Evolutionary conservation across 2,329 filamentous ascomycete species (phyloP).

Genomic region (Pleoardoris graminearum): DNA sequence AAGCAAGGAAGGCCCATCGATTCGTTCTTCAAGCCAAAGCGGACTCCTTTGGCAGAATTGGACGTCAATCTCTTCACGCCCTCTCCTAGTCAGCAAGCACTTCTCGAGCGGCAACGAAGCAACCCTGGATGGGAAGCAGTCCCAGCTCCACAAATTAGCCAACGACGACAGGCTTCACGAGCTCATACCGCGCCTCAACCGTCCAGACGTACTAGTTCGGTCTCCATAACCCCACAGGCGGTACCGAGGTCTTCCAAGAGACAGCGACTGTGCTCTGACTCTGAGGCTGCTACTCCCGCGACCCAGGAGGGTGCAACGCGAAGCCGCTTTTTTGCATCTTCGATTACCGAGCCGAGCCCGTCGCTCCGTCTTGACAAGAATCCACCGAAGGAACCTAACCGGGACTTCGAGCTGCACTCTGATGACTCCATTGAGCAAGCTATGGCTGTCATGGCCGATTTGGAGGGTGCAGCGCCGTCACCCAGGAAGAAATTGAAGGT

Average conservation of each 20-base stretch:
- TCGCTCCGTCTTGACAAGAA: slow-evolving; percentile 43
- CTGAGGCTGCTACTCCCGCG: slow-evolving; percentile 31
- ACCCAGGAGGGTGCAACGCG: slow-evolving; percentile 36
- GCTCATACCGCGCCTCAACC: slow-evolving; percentile 49
- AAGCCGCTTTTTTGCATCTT: slow-evolving; percentile 52
- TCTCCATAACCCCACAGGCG: slow-evolving; percentile 43
- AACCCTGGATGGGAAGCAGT: slow-evolving; percentile 60
- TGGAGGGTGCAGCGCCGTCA: slow-evolving; percentile 34
- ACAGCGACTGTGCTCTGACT: slow-evolving; percentile 51
- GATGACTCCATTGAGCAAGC: slow-evolving; percentile 54
- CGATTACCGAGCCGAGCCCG: slow-evolving; percentile 45
- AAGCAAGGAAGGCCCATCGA: slow-evolving; percentile 66
- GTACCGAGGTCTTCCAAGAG: slow-evolving; percentile 51
- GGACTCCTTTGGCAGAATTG: slow-evolving; percentile 67
- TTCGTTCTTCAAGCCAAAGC: slow-evolving; percentile 66
- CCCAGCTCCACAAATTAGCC: slow-evolving; percentile 50
- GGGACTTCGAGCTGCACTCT: slow-evolving; percentile 53
- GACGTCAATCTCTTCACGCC: slow-evolving; percentile 69
- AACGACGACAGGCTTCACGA: slow-evolving; percentile 23
- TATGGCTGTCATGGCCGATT: slow-evolving; percentile 42
- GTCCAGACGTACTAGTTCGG: slow-evolving; percentile 44
- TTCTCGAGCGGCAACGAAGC: slow-evolving; percentile 57
- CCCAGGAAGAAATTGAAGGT: slow-evolving; percentile 39
- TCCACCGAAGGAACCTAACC: slow-evolving; percentile 33
- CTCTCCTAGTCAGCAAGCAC: slow-evolving; percentile 65